A percentile compares a stretch with the other conserved stretches of the same genome.
Conservation (phyloP, 2,329 filamentous ascomycete genomes). For the Paecilomyces sp. region DNA sequence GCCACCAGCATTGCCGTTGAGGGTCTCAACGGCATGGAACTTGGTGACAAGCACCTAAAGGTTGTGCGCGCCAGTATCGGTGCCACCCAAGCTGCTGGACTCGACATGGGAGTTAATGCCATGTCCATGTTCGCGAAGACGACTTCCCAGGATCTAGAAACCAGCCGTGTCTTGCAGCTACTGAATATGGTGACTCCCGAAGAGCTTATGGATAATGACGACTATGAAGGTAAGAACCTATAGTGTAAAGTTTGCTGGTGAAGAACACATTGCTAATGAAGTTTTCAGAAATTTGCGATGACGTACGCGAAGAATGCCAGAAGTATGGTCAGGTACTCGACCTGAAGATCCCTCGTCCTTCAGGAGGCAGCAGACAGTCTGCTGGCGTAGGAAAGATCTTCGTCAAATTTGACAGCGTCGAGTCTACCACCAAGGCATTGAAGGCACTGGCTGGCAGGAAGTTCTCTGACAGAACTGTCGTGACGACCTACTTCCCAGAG, state of each 20-base stretch:
- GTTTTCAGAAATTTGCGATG: slow-evolving; percentile 81
- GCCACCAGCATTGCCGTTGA: slow-evolving; percentile 80
- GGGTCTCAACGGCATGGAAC: slow-evolving; percentile 85
- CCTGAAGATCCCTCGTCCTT: slow-evolving; percentile 88
- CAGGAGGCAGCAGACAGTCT: slow-evolving; percentile 72
- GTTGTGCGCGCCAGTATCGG: slow-evolving; percentile 87
- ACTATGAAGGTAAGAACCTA: slow-evolving; percentile 71
- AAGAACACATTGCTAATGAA: slow-evolving; percentile 2
- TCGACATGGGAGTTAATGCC: slow-evolving; percentile 93
- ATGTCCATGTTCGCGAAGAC: slow-evolving; percentile 97
- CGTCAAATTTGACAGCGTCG: slow-evolving; percentile 78
- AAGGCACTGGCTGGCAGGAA: slow-evolving; percentile 88
- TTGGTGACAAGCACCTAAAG: slow-evolving; percentile 79
- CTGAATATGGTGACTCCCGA: slow-evolving; percentile 98
- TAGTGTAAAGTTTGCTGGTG: background rate
- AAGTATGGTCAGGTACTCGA: slow-evolving; percentile 83
- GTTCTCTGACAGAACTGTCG: slow-evolving; percentile 92
- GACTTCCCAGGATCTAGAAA: slow-evolving; percentile 68
- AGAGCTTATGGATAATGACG: slow-evolving; percentile 86
- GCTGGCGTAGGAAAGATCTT: slow-evolving; percentile 96
- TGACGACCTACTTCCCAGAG: slow-evolving; percentile 94
- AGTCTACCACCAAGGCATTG: slow-evolving; percentile 75
- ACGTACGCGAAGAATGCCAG: slow-evolving; percentile 83
- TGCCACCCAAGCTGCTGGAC: slow-evolving; percentile 80
- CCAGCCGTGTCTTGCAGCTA: slow-evolving; percentile 78